Conservation (phyloP, 2,329 filamentous ascomycete species). For the Arthrobotrys megalospora region DNA sequence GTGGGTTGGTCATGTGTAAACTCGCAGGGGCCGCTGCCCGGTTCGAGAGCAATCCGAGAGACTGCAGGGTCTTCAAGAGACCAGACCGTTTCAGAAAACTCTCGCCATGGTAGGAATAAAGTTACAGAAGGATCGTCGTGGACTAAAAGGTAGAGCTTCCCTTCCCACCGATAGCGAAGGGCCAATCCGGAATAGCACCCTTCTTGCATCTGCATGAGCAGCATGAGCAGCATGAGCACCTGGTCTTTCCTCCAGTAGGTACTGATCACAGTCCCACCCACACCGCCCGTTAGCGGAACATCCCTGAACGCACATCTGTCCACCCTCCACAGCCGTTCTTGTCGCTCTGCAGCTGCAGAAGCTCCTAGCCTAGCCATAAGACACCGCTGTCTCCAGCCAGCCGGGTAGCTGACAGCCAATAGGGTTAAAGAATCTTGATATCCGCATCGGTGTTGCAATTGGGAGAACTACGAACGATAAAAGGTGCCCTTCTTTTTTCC, state of each 20-base stretch:
- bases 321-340: conserved; percentile 43
- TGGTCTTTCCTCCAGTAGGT: conserved; percentile 16
- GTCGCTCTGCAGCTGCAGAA: conserved; percentile 57
- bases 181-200: conserved; percentile 30
- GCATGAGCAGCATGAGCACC: conserved; percentile 11
- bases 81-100: conserved; percentile 28
- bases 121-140: conserved; percentile 48
- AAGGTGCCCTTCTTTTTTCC: conserved; percentile 10
- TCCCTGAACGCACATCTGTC: conserved; percentile 38
- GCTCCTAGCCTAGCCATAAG: conserved; percentile 29
- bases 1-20: conserved; percentile 34
- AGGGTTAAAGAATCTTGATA: conserved; percentile 23
- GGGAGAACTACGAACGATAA: conserved; percentile 20
- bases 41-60: conserved; percentile 19
- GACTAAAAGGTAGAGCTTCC: conserved; percentile 29
- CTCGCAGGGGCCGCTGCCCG: conserved; percentile 2
- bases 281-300: conserved; percentile 27
- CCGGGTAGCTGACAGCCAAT: conserved; percentile 34
- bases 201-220: conserved; percentile 28
- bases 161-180: conserved; percentile 19
- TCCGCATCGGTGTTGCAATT: conserved; percentile 55
- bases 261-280: conserved; percentile 33
- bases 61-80: conserved; percentile 37
- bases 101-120: conserved; percentile 39
- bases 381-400: conserved; percentile 10